These are phyloP conservation scores for Ceratorhiza oryzae-sativae DNA, from an alignment of 1,284 basidiomycete genomes.

Conservation along the genomic window DNA sequence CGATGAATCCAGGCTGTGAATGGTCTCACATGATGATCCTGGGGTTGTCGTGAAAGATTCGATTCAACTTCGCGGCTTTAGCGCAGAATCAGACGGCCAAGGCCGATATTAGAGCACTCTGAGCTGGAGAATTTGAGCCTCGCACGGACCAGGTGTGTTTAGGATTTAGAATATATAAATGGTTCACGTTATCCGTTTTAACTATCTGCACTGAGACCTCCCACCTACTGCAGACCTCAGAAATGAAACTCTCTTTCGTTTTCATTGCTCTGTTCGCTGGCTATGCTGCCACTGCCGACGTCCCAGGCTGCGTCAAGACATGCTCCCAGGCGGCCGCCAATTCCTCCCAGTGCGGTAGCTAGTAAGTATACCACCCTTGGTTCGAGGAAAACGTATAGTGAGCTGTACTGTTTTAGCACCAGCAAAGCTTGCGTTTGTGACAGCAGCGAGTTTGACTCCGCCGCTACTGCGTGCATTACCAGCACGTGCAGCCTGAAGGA, in stretches of 20 bases:
- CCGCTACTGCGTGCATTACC: background rate
- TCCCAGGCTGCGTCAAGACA: constrained; percentile 7
- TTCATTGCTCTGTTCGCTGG: constrained; percentile 12
- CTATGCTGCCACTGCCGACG: background rate
- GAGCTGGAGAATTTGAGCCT: background rate
- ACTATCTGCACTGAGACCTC: background rate
- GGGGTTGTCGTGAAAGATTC: background rate
- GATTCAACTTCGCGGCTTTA: constrained; percentile 6
- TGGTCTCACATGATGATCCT: background rate
- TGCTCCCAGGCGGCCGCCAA: background rate
- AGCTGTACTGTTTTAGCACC: background rate
- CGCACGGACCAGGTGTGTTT: background rate
- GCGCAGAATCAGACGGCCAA: background rate
- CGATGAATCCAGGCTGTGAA: background rate
- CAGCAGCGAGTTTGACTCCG: background rate
- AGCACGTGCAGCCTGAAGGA: no score
- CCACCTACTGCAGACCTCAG: background rate
- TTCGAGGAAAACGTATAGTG: background rate
- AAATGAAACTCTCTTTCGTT: constrained; percentile 15
- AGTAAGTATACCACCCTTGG: background rate
- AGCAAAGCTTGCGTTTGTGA: constrained; percentile 11
- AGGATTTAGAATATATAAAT: background rate
- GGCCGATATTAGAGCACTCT: background rate
- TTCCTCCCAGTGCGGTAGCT: background rate
- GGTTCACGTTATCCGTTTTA: background rate